phyloP scores from a whole-genome alignment of 345 rosid species.

The Toxicodendron radicans region DNA sequence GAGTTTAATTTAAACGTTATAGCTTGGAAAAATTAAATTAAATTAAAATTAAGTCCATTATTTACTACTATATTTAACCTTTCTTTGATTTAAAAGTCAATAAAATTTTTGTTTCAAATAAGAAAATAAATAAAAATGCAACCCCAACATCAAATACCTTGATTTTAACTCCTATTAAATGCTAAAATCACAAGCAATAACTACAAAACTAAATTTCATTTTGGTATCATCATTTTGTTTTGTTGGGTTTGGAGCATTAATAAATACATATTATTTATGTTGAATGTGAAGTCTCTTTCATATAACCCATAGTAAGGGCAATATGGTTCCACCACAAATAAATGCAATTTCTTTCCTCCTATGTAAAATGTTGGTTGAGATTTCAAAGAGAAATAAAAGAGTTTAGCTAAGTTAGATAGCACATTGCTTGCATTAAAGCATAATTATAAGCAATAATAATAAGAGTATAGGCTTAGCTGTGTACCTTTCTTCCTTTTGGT shows the following conservation, averaged over 20 bases:
- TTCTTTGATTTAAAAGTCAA: no score
- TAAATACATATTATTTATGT: background rate
- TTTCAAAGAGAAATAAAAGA: conserved; percentile 9
- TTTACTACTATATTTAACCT: no score
- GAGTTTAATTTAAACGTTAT: no score
- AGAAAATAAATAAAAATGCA: no score
- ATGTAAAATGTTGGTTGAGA: background rate
- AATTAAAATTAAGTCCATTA: no score
- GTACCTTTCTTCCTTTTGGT: conserved; percentile 5
- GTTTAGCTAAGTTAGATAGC: conserved; percentile 19
- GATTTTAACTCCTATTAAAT: background rate
- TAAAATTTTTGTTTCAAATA: no score
- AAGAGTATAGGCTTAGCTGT: conserved; percentile 12
- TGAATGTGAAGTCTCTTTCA: background rate
- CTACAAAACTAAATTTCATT: background rate
- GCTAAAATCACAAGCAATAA: background rate
- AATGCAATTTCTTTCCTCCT: background rate
- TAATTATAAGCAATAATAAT: conserved; percentile 2
- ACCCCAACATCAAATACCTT: no score
- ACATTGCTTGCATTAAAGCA: conserved; percentile 37
- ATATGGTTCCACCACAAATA: background rate
- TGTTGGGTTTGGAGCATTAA: background rate
- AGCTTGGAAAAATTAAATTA: no score
- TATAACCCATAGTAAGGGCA: background rate
- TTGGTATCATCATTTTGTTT: background rate